These are phyloP conservation scores for Pseudocercospora vitis DNA, from an alignment of 2,329 filamentous ascomycete species.

Conservation along the genomic window DNA sequence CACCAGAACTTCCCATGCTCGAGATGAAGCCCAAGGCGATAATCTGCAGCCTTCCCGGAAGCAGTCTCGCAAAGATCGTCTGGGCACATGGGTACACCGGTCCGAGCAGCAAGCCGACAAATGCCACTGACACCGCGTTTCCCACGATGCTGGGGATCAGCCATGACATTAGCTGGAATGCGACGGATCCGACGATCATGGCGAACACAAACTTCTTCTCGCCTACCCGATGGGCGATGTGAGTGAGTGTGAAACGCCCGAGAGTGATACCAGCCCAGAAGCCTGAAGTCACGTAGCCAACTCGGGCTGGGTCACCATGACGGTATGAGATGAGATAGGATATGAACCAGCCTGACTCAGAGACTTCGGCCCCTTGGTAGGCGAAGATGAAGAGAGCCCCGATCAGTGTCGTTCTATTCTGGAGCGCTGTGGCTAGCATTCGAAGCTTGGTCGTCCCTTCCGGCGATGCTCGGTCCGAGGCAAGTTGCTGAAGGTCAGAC, in stretches of 20 bases:
- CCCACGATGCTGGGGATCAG: constrained; percentile 41
- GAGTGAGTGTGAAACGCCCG: constrained; percentile 66
- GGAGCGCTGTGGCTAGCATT: constrained; percentile 53
- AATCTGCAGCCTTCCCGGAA: constrained; percentile 61
- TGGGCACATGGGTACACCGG: constrained; percentile 76
- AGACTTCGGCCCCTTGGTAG: constrained; percentile 83
- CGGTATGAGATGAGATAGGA: constrained; percentile 76
- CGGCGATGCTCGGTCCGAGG: constrained; percentile 42
- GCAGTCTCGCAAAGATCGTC: constrained; percentile 61
- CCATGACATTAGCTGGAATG: constrained; percentile 78
- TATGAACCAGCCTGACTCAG: constrained; percentile 82
- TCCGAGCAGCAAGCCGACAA: constrained; percentile 74
- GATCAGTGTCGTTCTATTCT: constrained; percentile 63
- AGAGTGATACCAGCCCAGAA: constrained; percentile 57
- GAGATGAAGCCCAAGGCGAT: constrained; percentile 67
- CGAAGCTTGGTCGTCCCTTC: constrained; percentile 51
- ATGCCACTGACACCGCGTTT: constrained; percentile 49
- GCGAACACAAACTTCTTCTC: constrained; percentile 68
- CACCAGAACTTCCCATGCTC: constrained; percentile 68
- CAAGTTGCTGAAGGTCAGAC: constrained; percentile 45
- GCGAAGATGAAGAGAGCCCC: constrained; percentile 81
- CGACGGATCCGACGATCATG: constrained; percentile 60
- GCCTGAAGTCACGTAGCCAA: constrained; percentile 76
- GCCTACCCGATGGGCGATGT: constrained; percentile 65
- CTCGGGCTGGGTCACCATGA: constrained; percentile 65